A percentile compares a stretch with the other conserved stretches of the same genome.
These are phyloP conservation scores for Candolleomyces efflorescens DNA, from an alignment of 768 basidiomycete species.

Conservation along the genomic window DNA sequence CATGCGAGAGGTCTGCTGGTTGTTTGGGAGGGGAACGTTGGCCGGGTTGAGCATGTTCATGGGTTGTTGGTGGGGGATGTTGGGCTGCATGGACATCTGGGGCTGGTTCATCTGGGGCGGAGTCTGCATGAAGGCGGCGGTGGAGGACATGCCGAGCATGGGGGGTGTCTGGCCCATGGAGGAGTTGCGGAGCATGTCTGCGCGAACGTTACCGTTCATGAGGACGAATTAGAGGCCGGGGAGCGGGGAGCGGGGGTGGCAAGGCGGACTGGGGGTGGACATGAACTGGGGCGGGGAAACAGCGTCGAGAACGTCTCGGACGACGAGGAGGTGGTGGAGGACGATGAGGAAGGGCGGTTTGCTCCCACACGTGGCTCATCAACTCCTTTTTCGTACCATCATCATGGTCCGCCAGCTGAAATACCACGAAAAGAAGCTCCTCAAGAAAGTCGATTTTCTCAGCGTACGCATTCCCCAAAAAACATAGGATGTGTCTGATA, in stretches of 20 bases:
- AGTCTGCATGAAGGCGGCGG: constrained; percentile 31
- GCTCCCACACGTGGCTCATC: constrained; percentile 35
- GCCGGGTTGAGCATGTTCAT: constrained; percentile 4
- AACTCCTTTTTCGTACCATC: constrained; percentile 14
- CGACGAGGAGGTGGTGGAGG: constrained; percentile 10
- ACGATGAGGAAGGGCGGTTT: constrained; percentile 16
- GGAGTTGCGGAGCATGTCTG: constrained; percentile 42
- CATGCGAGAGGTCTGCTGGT: neutral
- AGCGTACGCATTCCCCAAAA: constrained; percentile 49
- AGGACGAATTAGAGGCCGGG: constrained; percentile 7
- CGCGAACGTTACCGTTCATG: constrained; percentile 38
- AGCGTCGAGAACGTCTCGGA: neutral
- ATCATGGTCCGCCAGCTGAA: constrained; percentile 90
- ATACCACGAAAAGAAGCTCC: constrained; percentile 91
- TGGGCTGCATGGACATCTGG: neutral
- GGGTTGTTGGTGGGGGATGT: constrained; percentile 1
- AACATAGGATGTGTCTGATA: constrained; percentile 6
- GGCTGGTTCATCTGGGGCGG: constrained; percentile 42
- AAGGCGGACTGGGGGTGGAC: neutral
- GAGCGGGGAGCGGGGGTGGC: neutral
- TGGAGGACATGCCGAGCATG: constrained; percentile 31
- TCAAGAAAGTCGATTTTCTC: constrained; percentile 96
- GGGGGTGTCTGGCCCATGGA: constrained; percentile 34
- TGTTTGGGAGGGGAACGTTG: neutral
- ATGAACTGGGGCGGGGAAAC: neutral